Conservation (phyloP, 495 filamentous ascomycete species). For the Aspergillus ostianus region DNA sequence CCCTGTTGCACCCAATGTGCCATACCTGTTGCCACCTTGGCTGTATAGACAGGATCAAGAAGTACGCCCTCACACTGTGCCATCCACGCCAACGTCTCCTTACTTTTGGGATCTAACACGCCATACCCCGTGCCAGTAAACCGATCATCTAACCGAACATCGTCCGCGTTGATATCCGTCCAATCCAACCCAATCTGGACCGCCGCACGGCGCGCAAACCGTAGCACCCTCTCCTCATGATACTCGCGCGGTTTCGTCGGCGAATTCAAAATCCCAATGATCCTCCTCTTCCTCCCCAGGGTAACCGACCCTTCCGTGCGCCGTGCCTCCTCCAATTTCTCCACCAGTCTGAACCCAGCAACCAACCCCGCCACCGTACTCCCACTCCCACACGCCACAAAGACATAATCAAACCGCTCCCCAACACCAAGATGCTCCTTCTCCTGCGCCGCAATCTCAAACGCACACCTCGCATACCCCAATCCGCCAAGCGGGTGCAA, state of each 20-base stretch:
- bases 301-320: neutral
- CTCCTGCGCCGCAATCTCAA: slow-evolving; percentile 41
- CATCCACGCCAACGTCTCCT: slow-evolving; percentile 22
- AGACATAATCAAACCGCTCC: slow-evolving; percentile 36
- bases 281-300: no score
- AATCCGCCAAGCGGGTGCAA: slow-evolving; percentile 38
- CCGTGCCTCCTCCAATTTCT: slow-evolving; percentile 22
- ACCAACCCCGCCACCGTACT: slow-evolving; percentile 40
- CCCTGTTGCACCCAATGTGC: slow-evolving; percentile 28
- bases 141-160: slow-evolving; percentile 36
- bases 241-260: slow-evolving; percentile 29
- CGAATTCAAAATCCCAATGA: slow-evolving; percentile 38
- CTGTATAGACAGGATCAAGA: slow-evolving; percentile 42
- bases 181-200: slow-evolving; percentile 28
- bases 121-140: slow-evolving; percentile 37
- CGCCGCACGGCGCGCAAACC: slow-evolving; percentile 32
- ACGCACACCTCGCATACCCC: slow-evolving; percentile 38
- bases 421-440: slow-evolving; percentile 15
- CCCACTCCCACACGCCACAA: slow-evolving; percentile 42
- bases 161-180: slow-evolving; percentile 27
- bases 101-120: slow-evolving; percentile 28
- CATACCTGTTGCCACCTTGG: slow-evolving; percentile 34
- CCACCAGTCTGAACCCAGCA: slow-evolving; percentile 37
- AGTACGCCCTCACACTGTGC: slow-evolving; percentile 32
- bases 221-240: slow-evolving; percentile 33